Conservation (phyloP, 2,329 filamentous ascomycete species). For the Neonectria faginata region DNA sequence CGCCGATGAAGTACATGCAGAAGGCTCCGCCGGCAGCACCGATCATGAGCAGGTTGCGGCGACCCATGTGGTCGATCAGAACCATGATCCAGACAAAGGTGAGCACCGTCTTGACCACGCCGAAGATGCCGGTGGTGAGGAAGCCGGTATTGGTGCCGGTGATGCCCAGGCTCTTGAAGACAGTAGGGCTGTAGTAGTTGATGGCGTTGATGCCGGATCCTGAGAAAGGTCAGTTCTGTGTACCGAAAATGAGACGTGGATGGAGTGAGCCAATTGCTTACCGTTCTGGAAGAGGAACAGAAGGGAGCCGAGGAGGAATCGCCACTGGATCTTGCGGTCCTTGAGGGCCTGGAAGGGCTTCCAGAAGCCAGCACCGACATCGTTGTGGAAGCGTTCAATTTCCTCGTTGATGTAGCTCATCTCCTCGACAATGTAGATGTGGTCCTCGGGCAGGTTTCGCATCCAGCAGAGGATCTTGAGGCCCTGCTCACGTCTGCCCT, state of each 20-base stretch:
- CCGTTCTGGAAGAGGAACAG: conserved; percentile 86
- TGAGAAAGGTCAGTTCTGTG: conserved; percentile 17
- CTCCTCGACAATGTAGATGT: conserved; percentile 79
- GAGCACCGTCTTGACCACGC: conserved; percentile 77
- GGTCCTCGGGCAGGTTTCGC: conserved; percentile 64
- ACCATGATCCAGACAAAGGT: conserved; percentile 77
- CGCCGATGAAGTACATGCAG: conserved; percentile 73
- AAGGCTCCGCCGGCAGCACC: conserved; percentile 71
- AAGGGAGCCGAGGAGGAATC: conserved; percentile 78
- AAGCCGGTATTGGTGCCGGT: conserved; percentile 59
- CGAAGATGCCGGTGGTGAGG: conserved; percentile 79
- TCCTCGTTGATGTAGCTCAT: conserved; percentile 77
- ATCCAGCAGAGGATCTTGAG: conserved; percentile 73
- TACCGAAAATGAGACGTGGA: conserved; percentile 30
- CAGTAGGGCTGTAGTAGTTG: conserved; percentile 74
- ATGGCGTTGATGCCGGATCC: conserved; percentile 78
- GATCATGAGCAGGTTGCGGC: conserved; percentile 71
- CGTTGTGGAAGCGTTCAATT: conserved; percentile 70
- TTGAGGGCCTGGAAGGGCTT: conserved; percentile 73
- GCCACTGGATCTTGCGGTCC: conserved; percentile 71
- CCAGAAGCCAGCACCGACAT: conserved; percentile 79
- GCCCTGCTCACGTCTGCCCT: conserved; percentile 69
- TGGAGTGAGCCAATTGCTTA: conserved; percentile 23
- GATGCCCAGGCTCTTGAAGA: conserved; percentile 60
- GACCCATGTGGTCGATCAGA: conserved; percentile 71